These are phyloP conservation scores for Sclerotinia nivalis DNA, from an alignment of 2,329 filamentous ascomycete species.

Conservation along the genomic window DNA sequence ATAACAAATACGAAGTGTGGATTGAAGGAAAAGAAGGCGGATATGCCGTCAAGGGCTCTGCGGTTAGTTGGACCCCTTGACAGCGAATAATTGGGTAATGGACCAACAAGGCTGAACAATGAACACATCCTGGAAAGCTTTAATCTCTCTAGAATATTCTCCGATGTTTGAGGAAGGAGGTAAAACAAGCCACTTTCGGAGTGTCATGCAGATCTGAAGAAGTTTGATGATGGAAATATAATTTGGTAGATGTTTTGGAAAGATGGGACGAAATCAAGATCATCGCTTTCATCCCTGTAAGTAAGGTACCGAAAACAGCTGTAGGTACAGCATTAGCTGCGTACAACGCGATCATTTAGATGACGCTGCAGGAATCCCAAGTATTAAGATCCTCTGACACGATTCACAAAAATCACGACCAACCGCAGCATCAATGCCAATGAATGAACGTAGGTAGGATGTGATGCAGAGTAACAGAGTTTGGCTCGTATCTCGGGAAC, in stretches of 20 bases:
- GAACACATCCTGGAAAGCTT: conserved; percentile 1
- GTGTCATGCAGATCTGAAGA: conserved; percentile 14
- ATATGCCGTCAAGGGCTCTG: conserved; percentile 62
- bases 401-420: neutral
- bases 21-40: conserved; percentile 62
- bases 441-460: conserved; percentile 3
- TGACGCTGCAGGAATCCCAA: neutral
- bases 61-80: conserved; percentile 28
- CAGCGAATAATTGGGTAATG: conserved; percentile 5
- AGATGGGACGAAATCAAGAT: conserved; percentile 24
- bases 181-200: conserved; percentile 21
- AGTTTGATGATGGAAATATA: conserved; percentile 3
- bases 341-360: conserved; percentile 4
- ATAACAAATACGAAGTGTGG: conserved; percentile 60
- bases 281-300: conserved; percentile 21
- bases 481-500: conserved; percentile 19
- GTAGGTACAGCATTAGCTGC: neutral
- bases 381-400: conserved; percentile 3
- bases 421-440: neutral
- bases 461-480: neutral
- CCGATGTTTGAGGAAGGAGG: conserved; percentile 20
- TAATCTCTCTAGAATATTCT: conserved; percentile 24
- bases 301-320: conserved; percentile 12
- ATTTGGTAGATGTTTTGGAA: conserved; percentile 23
- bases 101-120: conserved; percentile 22